Evolutionary conservation across 2,329 filamentous ascomycete species (phyloP), one percentile per base, ranked within the genome.

Genomic region (Epichloe sibirici): DNA sequence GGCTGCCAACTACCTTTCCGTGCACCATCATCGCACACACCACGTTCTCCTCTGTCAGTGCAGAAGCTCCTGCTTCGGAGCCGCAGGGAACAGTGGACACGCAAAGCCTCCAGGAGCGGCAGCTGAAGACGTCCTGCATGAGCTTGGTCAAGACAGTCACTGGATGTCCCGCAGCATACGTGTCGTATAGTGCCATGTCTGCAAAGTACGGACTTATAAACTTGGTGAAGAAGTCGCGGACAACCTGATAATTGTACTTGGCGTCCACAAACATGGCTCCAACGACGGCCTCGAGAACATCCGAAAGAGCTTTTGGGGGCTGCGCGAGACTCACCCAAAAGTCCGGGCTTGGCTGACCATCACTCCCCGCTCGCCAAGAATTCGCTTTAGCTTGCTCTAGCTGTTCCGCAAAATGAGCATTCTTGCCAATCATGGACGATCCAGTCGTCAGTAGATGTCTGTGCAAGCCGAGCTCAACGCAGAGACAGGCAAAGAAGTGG

Each of bases 231-330:
- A 98, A 97, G 0, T 65, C 64, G 56, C 86, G 80, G 1, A 97
- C 85, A 17, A 82, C 74, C 12, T 66, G 65, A 66, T 85, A 96
- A 62, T 93, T 72, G 69, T 91, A 97, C 45, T 77, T 74, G 0
- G 88, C 86, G 67, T 98, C 93, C 11, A 98, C 86, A 64, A 97
- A 97, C 23, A 96, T 76, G 21, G 91, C 91, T 1, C 90, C 93
- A 3, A 96, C 71, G 60, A 90, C 93, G 0, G 91, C 82, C 73
- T 98, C 93, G 3, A 97, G 75, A 39, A 95, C 80, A 66, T 98
- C 93, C 0, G 90, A 81, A 5, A 97, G 79, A 51, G 71, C 76
- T 61, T 93, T 93, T 8, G 86, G 87, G 1, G 86, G 82, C 42
- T 79, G 73, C 15, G 72, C 74, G 9, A 78, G 75, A 12, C 73